Evolutionary conservation across 1,284 basidiomycete species (phyloP).

Genomic region (Irpex rosettiformis): DNA sequence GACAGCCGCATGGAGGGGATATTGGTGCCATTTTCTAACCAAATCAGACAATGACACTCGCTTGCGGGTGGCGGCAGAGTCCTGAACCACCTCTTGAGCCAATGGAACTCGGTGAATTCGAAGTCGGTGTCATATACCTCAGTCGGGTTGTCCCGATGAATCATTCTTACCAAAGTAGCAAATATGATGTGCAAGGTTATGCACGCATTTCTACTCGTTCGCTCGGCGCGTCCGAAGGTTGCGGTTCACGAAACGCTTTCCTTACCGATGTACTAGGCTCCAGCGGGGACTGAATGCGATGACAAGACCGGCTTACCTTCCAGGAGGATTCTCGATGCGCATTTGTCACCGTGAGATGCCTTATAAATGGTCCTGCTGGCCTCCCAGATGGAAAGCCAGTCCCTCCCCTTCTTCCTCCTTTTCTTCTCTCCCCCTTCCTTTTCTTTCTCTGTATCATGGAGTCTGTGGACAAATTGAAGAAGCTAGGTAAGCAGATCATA

Average conservation of each 20-base stretch:
- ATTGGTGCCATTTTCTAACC: background rate
- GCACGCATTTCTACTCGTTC: background rate
- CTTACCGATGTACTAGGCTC: background rate
- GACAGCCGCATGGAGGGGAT: background rate
- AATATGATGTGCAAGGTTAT: background rate
- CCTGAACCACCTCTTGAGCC: background rate
- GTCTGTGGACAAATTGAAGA: constrained; percentile 43
- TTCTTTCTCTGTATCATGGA: constrained; percentile 13
- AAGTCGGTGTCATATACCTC: background rate
- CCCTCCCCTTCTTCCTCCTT: background rate
- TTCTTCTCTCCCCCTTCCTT: background rate
- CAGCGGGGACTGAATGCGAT: background rate
- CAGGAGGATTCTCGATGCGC: background rate
- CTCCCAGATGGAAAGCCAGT: background rate
- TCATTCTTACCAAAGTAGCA: background rate
- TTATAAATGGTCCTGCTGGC: background rate
- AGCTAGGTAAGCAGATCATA: constrained; percentile 51
- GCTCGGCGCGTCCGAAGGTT: background rate
- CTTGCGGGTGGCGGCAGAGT: background rate
- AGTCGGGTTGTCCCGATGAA: background rate
- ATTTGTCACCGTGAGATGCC: background rate
- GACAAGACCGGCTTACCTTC: background rate
- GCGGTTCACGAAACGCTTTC: background rate
- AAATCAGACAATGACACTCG: background rate
- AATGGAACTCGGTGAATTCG: background rate